Base-by-base conservation (phyloP, 345 rosid species). In the Crucihimalaya himalaica region DNA sequence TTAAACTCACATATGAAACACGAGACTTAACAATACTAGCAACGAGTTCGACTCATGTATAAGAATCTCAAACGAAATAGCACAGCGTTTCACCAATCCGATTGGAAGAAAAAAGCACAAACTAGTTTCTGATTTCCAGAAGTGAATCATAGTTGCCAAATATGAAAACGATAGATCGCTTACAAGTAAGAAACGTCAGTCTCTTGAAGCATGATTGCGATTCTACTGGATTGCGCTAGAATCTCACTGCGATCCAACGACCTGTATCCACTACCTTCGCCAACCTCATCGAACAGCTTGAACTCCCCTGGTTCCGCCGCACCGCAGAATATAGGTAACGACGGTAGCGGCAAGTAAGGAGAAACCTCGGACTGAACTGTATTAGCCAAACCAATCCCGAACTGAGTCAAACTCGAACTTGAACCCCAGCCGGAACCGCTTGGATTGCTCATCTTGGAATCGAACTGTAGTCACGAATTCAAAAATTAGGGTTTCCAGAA, bases 141-240 rank as follows among this genome's bases (percentile, higher is more conserved):
- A 37, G 5, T 58, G 18, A 71, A 40, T 23, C 3, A 20, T 13
- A 76, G 16, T 55, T 63, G 62, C 63, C 63, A 71, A 34, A 78
- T 47, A 20, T n/a, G 47, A 71, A 72, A 20, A 67, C 54, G 50
- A 47, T 4, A 66, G 73, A 67, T 63, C 52, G 79, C 98, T 88
- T 81, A 95, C 99, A 95, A 68, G 74, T 95, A 92, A 14, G 99
- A 95, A 47, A 95, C 93, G 70, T 95, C 91, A 2, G 99, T 86
- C 32, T 73, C 70, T 0, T 81, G 74, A 60, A 95, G 99, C 78
- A 95, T 80, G 45, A 80, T 89, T 25, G 98, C 98, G 45, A 95
- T 95, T 79, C 83, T 78, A 64, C 77, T 67, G 0, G 97, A 83
- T 71, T 87, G 94, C 39, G 87, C 76, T 31, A 95, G 83, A 78